Conservation (phyloP, 2,329 filamentous ascomycete genomes). For the Diaporthe australafricana region DNA sequence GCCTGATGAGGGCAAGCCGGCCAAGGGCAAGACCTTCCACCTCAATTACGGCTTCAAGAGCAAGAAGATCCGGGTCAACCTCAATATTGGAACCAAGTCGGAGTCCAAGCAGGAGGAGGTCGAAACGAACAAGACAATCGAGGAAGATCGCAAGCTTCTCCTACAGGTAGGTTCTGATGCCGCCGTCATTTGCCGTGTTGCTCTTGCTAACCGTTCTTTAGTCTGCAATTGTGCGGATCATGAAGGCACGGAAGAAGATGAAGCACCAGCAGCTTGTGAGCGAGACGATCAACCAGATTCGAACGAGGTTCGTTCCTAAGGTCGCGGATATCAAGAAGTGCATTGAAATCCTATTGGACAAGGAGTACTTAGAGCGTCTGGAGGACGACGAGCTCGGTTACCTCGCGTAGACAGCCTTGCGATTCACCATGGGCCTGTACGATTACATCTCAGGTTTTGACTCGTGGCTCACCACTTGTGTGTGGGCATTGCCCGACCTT, state of each 20-base stretch:
- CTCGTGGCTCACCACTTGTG: neutral
- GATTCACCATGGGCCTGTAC: conserved; percentile 18
- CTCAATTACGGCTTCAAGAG: conserved; percentile 97
- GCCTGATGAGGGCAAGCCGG: conserved; percentile 80
- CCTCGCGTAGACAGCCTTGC: conserved; percentile 73
- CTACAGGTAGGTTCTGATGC: conserved; percentile 81
- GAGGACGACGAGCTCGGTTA: conserved; percentile 96
- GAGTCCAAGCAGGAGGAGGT: conserved; percentile 97
- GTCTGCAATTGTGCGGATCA: conserved; percentile 99
- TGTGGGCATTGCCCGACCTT: conserved; percentile 16
- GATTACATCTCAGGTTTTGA: conserved; percentile 23
- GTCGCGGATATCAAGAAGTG: conserved; percentile 98
- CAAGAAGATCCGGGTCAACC: conserved; percentile 97
- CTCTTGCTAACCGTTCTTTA: conserved; percentile 52
- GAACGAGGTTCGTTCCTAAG: conserved; percentile 91
- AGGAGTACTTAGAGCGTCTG: conserved; percentile 96
- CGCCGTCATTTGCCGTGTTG: conserved; percentile 2
- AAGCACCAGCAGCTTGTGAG: conserved; percentile 95
- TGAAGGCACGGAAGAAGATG: conserved; percentile 99
- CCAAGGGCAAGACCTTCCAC: conserved; percentile 81
- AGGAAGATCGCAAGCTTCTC: conserved; percentile 95
- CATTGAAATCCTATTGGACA: conserved; percentile 97
- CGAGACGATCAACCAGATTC: conserved; percentile 96
- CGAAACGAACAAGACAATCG: conserved; percentile 99
- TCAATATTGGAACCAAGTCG: conserved; percentile 94